Evolutionary conservation across 768 basidiomycete species (phyloP), one percentile per base, ranked within the genome.

Genomic region (Mycena rosella): DNA sequence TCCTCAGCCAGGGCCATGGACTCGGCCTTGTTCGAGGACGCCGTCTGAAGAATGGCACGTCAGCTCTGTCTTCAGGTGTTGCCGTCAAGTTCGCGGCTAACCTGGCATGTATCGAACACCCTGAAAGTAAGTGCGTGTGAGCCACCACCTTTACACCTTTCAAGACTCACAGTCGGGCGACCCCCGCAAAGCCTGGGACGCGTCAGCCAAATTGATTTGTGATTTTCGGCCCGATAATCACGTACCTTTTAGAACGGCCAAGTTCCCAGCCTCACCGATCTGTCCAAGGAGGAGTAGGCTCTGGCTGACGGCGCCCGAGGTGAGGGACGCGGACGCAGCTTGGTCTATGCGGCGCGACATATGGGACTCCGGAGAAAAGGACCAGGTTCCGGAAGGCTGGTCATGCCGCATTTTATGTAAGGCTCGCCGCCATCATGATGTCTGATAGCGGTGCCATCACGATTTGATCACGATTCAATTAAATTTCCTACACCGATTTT

Each of bases 41-140:
- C 68, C 26, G 57, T 67, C 71, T 72, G 27, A 22, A 44, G 4
- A 11, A 3, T 44, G n/a, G n/a, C 45, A 14, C 45, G 45, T 26
- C 24, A 47, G 24, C 24, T 2, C 24, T n/a, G n/a, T n/a, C n/a
- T n/a, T n/a, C n/a, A n/a, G n/a, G n/a, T 11, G 45, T 24, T 4
- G 2, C 8, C 6, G 45, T 1, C 22, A 22, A 14, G 53, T 38
- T 34, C 40, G 45, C 48, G 55, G n/a, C 56, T 57, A 45, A 68
- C 70, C 66, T 71, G 66, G 60, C 66, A 68, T 61, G 66, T 71
- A 11, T 71, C 53, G 54, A 71, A 59, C 27, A 68, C 53, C 42
- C 69, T 70, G 22, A 13, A 42, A 29, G n/a, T 36, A 30, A 36
- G 47, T 57, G 30, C 63, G 64, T 42, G 24, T 54, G n/a, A n/a